Evolutionary conservation across 1,284 basidiomycete species (phyloP).

Genomic region (Malassezia nana): DNA sequence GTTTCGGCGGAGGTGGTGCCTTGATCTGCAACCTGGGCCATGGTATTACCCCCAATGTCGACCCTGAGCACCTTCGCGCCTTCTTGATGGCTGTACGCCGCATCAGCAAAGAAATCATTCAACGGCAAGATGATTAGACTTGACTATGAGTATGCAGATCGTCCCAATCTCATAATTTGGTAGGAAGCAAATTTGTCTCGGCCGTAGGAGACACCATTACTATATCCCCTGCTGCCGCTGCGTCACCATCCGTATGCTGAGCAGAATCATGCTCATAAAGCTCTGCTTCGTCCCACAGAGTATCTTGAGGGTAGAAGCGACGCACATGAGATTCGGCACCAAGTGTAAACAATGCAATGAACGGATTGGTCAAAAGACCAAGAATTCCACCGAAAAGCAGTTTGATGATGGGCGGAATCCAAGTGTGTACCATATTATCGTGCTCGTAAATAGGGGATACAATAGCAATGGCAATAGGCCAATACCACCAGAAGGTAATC

Average conservation of each 20-base stretch:
- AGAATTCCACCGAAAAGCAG: constrained; percentile 41
- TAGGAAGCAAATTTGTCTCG: neutral
- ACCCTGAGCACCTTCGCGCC: constrained; percentile 41
- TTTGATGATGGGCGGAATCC: constrained; percentile 47
- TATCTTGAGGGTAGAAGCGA: constrained; percentile 29
- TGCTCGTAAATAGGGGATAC: constrained; percentile 41
- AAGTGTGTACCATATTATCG: constrained; percentile 39
- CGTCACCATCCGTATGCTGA: neutral
- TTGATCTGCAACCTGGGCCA: constrained; percentile 88
- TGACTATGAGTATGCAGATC: too few species aligned
- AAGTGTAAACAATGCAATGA: constrained; percentile 43
- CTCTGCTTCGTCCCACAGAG: constrained; percentile 16
- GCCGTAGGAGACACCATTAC: neutral
- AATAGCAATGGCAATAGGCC: constrained; percentile 42
- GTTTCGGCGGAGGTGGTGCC: constrained; percentile 58
- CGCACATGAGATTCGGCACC: constrained; percentile 35
- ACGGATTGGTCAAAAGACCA: constrained; percentile 38
- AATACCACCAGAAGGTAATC: constrained; percentile 42
- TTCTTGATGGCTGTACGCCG: constrained; percentile 43
- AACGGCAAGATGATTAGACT: neutral
- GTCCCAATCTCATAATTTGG: neutral
- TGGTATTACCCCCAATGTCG: constrained; percentile 59
- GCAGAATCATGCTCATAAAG: neutral
- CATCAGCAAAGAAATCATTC: constrained; percentile 33
- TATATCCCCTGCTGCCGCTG: neutral